phyloP scores from a whole-genome alignment of 805 yeast species.

The Clavispora asparagi region DNA sequence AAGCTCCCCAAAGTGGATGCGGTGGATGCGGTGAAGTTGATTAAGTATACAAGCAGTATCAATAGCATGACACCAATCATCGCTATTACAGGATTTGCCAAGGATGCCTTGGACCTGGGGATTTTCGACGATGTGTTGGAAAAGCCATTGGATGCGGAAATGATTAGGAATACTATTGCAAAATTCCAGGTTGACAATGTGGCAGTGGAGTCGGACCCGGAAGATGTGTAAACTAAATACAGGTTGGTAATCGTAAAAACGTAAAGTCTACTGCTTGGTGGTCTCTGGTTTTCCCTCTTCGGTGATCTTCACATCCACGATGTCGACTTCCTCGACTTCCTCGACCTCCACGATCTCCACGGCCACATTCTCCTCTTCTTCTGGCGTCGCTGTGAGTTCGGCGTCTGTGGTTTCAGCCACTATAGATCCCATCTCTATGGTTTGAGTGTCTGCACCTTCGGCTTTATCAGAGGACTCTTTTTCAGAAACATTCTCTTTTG shows the following conservation, averaged over 20 bases:
- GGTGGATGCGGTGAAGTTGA: conserved; percentile 69
- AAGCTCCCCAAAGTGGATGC: conserved; percentile 64
- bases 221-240: conserved; percentile 2
- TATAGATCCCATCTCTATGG: background rate
- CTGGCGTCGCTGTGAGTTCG: no score
- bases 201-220: conserved; percentile 14
- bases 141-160: conserved; percentile 48
- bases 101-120: conserved; percentile 54
- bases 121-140: conserved; percentile 68
- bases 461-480: background rate
- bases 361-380: no score
- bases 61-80: conserved; percentile 75
- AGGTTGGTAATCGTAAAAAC: background rate
- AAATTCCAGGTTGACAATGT: conserved; percentile 8
- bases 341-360: background rate
- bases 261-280: background rate
- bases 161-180: conserved; percentile 7
- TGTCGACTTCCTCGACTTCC: background rate
- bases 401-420: background rate
- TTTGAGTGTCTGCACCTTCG: background rate
- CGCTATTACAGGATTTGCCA: conserved; percentile 65
- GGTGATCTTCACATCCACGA: background rate
- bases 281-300: background rate
- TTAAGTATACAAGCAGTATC: conserved; percentile 69
- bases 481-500: background rate